Evolutionary conservation across 2,329 filamentous ascomycete genomes (phyloP).

Genomic region (Colletotrichum tamarilloi): DNA sequence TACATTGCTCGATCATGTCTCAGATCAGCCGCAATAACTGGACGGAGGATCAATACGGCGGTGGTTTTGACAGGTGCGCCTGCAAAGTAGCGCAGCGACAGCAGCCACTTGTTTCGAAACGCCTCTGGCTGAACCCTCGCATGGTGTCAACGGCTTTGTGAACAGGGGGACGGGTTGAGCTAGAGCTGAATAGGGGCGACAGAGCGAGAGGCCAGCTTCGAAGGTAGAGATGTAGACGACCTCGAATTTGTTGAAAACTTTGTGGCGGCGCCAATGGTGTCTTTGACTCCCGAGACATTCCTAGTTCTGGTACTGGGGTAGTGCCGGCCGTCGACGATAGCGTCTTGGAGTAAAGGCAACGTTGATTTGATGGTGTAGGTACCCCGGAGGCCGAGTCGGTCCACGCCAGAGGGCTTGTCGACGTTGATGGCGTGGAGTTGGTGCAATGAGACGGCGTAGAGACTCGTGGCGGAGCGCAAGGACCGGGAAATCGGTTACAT

Average conservation of each 20-base stretch:
- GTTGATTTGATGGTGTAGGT: background rate
- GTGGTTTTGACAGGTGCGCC: background rate
- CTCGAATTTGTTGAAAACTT: slow-evolving; percentile 9
- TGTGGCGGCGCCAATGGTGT: background rate
- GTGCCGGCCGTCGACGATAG: background rate
- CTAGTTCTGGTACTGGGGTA: background rate
- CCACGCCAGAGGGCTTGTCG: background rate
- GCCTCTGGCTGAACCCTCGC: background rate
- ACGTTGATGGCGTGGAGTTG: background rate
- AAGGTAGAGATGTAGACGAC: background rate
- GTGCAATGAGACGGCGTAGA: slow-evolving; percentile 5
- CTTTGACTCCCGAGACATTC: slow-evolving; percentile 24
- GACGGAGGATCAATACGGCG: background rate
- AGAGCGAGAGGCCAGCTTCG: slow-evolving; percentile 1
- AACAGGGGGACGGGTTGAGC: background rate
- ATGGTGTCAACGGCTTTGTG: slow-evolving; percentile 11
- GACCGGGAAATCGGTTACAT: background rate
- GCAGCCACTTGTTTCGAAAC: background rate
- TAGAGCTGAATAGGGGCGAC: slow-evolving; percentile 21
- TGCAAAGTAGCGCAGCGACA: background rate
- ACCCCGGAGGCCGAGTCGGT: background rate
- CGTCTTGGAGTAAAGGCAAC: background rate
- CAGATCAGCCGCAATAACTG: background rate
- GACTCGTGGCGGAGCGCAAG: slow-evolving; percentile 24
- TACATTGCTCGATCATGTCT: slow-evolving; percentile 17